A percentile compares a stretch with the other conserved stretches of the same genome.
phyloP scores from a whole-genome alignment of 1,139 yeast genomes.

The Candida sp. region DNA sequence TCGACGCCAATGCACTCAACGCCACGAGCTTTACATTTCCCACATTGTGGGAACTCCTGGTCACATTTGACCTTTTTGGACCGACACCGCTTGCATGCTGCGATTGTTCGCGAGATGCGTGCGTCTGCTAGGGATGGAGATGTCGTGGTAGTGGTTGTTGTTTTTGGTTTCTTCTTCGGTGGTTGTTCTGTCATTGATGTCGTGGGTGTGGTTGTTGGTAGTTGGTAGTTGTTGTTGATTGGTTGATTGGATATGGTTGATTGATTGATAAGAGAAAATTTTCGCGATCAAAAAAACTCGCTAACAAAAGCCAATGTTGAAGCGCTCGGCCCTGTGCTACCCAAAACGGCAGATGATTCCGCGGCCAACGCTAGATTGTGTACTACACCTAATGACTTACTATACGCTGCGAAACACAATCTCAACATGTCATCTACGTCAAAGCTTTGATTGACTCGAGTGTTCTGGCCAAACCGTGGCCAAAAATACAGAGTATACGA shows the following conservation, averaged over 20 bases:
- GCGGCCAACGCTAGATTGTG: too few species aligned
- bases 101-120: slow-evolving; percentile 57
- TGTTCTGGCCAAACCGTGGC: too few species aligned
- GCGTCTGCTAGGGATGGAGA: slow-evolving; percentile 5
- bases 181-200: background rate
- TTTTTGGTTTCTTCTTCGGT: slow-evolving; percentile 6
- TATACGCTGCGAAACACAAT: too few species aligned
- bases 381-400: too few species aligned
- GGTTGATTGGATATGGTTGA: background rate
- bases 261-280: background rate
- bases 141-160: background rate
- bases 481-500: too few species aligned
- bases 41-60: slow-evolving; percentile 80
- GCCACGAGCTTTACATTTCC: slow-evolving; percentile 68
- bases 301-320: too few species aligned
- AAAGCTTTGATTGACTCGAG: too few species aligned
- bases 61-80: slow-evolving; percentile 83
- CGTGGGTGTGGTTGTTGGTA: background rate
- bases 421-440: too few species aligned
- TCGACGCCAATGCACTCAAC: slow-evolving; percentile 83
- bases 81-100: slow-evolving; percentile 88
- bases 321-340: too few species aligned
- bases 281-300: background rate
- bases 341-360: too few species aligned
- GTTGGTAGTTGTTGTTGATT: background rate